phyloP scores from a whole-genome alignment of 768 basidiomycete genomes.

The Chiua virens region DNA sequence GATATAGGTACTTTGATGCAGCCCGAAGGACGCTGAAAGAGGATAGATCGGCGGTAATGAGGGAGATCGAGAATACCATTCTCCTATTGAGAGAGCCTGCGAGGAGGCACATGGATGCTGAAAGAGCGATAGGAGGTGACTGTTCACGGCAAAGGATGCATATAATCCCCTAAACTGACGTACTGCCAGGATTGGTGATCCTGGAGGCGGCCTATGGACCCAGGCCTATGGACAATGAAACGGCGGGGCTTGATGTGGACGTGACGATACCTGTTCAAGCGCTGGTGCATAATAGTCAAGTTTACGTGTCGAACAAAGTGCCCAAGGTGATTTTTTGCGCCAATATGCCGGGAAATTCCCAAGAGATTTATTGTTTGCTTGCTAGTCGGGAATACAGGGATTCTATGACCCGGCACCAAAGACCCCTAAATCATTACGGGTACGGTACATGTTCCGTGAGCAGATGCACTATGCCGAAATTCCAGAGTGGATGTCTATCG shows the following conservation, averaged over 20 bases:
- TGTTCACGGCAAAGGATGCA: conserved; percentile 10
- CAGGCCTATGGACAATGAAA: conserved; percentile 46
- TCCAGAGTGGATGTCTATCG: conserved; percentile 63
- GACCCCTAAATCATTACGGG: conserved; percentile 63
- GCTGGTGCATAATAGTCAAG: conserved; percentile 72
- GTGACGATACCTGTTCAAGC: conserved; percentile 83
- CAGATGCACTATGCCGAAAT: conserved; percentile 76
- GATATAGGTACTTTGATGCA: conserved; percentile 61
- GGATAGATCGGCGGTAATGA: conserved; percentile 59
- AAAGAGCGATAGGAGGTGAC: conserved; percentile 67
- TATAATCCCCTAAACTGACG: conserved; percentile 13
- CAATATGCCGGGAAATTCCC: neutral
- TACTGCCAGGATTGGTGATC: conserved; percentile 66
- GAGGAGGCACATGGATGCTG: conserved; percentile 58
- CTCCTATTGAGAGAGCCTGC: conserved; percentile 68
- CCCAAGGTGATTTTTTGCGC: conserved; percentile 56
- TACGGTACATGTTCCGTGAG: conserved; percentile 77
- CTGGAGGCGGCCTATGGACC: conserved; percentile 73
- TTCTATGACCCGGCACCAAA: conserved; percentile 84
- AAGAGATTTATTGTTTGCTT: conserved; percentile 5
- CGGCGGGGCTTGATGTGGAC: conserved; percentile 61
- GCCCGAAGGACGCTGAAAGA: conserved; percentile 63
- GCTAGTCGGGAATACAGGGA: conserved; percentile 73
- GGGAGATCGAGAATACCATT: conserved; percentile 62
- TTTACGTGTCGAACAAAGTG: conserved; percentile 74